A percentile compares a stretch with the other conserved stretches of the same genome.
These are phyloP conservation scores for Begonia peltatifolia DNA, from an alignment of 306 rosid genomes.

Conservation along the genomic window DNA sequence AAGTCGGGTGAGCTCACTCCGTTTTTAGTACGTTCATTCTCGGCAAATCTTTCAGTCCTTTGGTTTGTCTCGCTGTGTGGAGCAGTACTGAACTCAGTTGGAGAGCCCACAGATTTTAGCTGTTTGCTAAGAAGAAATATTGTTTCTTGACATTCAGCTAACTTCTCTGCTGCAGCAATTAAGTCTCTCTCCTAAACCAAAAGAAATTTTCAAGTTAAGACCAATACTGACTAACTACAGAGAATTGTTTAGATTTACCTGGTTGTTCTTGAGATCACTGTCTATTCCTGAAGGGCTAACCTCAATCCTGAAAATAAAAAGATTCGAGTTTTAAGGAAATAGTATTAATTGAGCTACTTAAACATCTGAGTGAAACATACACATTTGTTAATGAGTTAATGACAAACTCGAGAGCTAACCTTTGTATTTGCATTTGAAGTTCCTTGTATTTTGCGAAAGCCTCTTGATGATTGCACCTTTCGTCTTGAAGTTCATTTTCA, in stretches of 20 bases:
- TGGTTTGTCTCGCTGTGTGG: constrained; percentile 35
- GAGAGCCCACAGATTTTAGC: constrained; percentile 69
- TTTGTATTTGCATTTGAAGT: constrained; percentile 63
- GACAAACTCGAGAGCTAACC: constrained; percentile 30
- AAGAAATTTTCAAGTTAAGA: constrained; percentile 3
- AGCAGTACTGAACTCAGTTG: constrained; percentile 40
- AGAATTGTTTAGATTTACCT: constrained; percentile 24
- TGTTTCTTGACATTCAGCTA: constrained; percentile 98
- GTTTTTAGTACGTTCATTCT: constrained; percentile 37
- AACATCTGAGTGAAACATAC: constrained; percentile 1
- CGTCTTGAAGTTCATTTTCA: constrained; percentile 67
- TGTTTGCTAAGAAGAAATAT: constrained; percentile 90
- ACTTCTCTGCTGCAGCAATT: constrained; percentile 82
- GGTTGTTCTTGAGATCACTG: constrained; percentile 33
- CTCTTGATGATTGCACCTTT: constrained; percentile 57
- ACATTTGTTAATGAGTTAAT: background rate
- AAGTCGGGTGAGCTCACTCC: constrained; percentile 32
- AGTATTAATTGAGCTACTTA: background rate
- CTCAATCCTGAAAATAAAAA: constrained; percentile 37
- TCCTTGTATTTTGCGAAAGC: constrained; percentile 50
- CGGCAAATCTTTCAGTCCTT: constrained; percentile 29
- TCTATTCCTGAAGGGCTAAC: constrained; percentile 26
- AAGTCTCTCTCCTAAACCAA: constrained; percentile 61
- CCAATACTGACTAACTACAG: background rate
- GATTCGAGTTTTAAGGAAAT: background rate